Base-by-base conservation (phyloP, 805 yeast species). In the Kuraishia piskuri region DNA sequence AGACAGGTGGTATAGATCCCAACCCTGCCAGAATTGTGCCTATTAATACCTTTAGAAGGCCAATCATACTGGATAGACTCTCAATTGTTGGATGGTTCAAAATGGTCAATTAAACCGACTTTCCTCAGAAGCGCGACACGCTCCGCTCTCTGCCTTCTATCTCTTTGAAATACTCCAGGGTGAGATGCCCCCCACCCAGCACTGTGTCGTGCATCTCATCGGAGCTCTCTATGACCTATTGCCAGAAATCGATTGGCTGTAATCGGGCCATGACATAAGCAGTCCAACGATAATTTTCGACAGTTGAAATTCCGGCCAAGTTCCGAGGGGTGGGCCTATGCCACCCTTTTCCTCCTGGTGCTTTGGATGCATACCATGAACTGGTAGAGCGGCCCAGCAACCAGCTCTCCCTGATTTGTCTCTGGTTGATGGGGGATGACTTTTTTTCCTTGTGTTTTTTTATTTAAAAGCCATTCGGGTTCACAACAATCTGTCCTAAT, bases 401-500 rank as follows among this genome's bases (percentile, higher is more conserved):
- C 19, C 47, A 19, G 19, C 12, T 19, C 19, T n/a, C 47, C 49
- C 49, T 17, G 25, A 21, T n/a, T 46, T 51, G 37, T 21, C 47
- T 26, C 10, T 51, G 53, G 46, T n/a, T n/a, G n/a, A n/a, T n/a
- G n/a, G 40, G 40, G 40, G 40, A 31, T 31, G 40, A 31, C 22
- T 46, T 50, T 46, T 22, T 50, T 25, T 31, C 46, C 22, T 47
- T 46, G 19, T n/a, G 14, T 46, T 50, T 21, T 25, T 37, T 49
- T 22, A 20, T 50, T 44, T 31, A 20, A 23, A 19, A 25, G 37
- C 23, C 40, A n/a, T 23, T 25, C n/a, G 36, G 24, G 48, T n/a
- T 20, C 47, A 20, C 19, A 20, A 7, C 19, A 3, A 12, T 44
- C 47, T 44, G 5, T 44, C n/a, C 10, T 44, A 12, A n/a, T 44